phyloP scores from a whole-genome alignment of 2,329 filamentous ascomycete species.

The Alternaria conjuncta region DNA sequence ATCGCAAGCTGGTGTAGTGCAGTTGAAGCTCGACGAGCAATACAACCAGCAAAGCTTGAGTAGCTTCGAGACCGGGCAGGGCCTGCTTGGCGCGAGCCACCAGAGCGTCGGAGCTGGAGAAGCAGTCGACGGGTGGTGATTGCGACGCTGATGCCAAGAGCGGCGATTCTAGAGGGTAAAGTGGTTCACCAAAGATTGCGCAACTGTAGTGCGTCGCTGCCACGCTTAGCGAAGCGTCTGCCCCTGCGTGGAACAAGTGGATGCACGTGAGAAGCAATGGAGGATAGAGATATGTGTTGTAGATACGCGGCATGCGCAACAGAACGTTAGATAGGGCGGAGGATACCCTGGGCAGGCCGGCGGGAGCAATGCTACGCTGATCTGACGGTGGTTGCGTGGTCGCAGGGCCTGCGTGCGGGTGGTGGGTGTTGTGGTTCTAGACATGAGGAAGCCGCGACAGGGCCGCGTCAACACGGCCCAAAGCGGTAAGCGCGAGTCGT shows the following conservation, averaged over 20 bases:
- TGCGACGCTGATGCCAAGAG: slow-evolving; percentile 12
- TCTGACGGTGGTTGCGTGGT: slow-evolving; percentile 5
- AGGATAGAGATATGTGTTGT: background rate
- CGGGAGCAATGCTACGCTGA: background rate
- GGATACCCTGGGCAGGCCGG: background rate
- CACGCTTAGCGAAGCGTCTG: slow-evolving; percentile 13
- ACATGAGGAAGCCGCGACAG: slow-evolving; percentile 22
- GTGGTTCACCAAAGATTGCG: slow-evolving; percentile 18
- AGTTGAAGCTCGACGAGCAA: background rate
- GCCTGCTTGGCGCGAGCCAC: slow-evolving; percentile 4
- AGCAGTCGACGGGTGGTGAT: slow-evolving; percentile 5
- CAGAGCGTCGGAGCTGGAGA: background rate
- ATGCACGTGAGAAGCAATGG: background rate
- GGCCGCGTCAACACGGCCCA: slow-evolving; percentile 18
- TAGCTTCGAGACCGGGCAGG: background rate
- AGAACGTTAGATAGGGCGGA: background rate
- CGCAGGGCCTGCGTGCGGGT: background rate
- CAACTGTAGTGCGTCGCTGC: slow-evolving; percentile 20
- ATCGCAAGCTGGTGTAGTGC: background rate
- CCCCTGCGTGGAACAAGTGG: slow-evolving; percentile 8
- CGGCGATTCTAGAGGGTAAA: slow-evolving; percentile 8
- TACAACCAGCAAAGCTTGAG: slow-evolving; percentile 12
- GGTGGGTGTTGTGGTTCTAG: slow-evolving; percentile 20
- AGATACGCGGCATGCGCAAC: background rate
- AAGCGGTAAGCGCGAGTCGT: slow-evolving; percentile 17